phyloP scores from a whole-genome alignment of 805 yeast genomes.

The Candida cerambycidarum region DNA sequence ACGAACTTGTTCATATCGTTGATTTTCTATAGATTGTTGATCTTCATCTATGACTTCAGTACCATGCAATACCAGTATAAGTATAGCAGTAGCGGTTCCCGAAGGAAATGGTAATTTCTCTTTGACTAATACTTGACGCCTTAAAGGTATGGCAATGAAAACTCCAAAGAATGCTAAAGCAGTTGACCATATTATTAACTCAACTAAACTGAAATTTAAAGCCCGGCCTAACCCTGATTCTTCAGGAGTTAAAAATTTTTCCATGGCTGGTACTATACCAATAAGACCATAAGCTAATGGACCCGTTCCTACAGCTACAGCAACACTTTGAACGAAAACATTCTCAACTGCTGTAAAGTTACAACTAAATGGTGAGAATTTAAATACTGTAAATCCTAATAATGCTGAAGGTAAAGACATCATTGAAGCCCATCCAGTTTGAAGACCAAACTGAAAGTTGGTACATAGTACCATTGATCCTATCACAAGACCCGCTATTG shows the following conservation, averaged over 20 bases:
- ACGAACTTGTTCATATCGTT: neutral
- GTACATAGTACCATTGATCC: conserved; percentile 86
- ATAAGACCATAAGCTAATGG: conserved; percentile 94
- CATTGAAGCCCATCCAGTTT: conserved; percentile 99
- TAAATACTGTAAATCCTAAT: conserved; percentile 81
- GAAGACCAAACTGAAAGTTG: conserved; percentile 94
- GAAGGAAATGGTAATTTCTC: conserved; percentile 92
- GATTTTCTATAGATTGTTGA: neutral
- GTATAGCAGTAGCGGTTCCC: conserved; percentile 93
- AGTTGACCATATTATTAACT: conserved; percentile 75
- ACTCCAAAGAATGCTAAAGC: conserved; percentile 95
- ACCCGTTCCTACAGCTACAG: conserved; percentile 97
- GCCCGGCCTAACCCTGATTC: conserved; percentile 66
- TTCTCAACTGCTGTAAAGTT: conserved; percentile 82
- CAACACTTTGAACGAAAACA: conserved; percentile 86
- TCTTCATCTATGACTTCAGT: conserved; percentile 16
- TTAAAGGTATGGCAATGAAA: conserved; percentile 86
- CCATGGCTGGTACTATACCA: conserved; percentile 95
- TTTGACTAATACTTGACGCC: conserved; percentile 82
- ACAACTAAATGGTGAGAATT: conserved; percentile 47
- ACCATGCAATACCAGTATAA: conserved; percentile 83
- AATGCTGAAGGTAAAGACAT: conserved; percentile 95
- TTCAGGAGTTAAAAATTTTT: conserved; percentile 73
- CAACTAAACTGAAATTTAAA: conserved; percentile 36
- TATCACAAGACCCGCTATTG: conserved; percentile 73